phyloP scores from a whole-genome alignment of 2,329 filamentous ascomycete species.

The Fusarium drepaniforme region DNA sequence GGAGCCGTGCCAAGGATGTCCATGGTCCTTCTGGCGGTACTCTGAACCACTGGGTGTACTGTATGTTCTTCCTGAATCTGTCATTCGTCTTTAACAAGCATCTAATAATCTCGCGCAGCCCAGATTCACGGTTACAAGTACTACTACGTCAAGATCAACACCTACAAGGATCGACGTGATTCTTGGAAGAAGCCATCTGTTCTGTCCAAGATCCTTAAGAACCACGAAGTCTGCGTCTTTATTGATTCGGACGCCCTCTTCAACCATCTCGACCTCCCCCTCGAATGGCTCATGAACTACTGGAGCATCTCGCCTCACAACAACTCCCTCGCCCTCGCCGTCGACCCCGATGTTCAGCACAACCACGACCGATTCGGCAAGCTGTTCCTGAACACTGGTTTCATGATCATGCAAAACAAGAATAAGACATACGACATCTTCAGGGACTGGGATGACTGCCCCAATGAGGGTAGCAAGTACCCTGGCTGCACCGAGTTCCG shows the following conservation, averaged over 20 bases:
- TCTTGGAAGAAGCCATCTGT: constrained; percentile 61
- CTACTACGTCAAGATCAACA: constrained; percentile 56
- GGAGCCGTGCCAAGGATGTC: constrained; percentile 48
- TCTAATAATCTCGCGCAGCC: constrained; percentile 42
- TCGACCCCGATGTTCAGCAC: constrained; percentile 52
- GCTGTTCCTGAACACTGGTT: constrained; percentile 63
- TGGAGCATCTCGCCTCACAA: constrained; percentile 54
- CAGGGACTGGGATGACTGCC: constrained; percentile 60
- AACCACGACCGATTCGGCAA: constrained; percentile 56
- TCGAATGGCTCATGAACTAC: constrained; percentile 63
- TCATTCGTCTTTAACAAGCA: too few species aligned
- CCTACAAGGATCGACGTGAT: constrained; percentile 54
- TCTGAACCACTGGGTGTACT: constrained; percentile 59
- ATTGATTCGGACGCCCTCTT: constrained; percentile 61
- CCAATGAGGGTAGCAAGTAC: constrained; percentile 53
- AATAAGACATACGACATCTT: constrained; percentile 61
- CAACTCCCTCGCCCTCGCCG: constrained; percentile 57
- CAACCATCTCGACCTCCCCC: constrained; percentile 56
- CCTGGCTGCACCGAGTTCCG: constrained; percentile 55
- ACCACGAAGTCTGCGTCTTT: constrained; percentile 58
- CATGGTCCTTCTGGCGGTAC: constrained; percentile 56
- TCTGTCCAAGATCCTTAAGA: constrained; percentile 56
- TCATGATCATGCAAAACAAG: constrained; percentile 66
- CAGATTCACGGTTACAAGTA: constrained; percentile 62
- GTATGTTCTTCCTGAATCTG: constrained; percentile 35